Base-by-base conservation (phyloP, 257 asterid species). In the Plantago ovata region DNA sequence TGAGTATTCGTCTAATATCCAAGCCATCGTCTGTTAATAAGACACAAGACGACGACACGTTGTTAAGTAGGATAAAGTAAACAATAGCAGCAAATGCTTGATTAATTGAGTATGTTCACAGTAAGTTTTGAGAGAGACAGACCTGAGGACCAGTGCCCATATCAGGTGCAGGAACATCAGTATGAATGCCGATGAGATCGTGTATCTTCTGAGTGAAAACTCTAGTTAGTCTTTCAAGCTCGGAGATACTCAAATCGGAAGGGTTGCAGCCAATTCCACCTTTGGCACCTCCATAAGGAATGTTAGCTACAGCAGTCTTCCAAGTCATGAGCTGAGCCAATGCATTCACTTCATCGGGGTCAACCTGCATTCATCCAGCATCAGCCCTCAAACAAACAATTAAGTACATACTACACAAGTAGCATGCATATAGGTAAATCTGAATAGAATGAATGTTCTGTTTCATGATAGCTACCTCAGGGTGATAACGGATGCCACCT, bases 401-500 rank as follows among this genome's bases (percentile, higher is more conserved):
- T n/a, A n/a, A n/a, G n/a, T n/a, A n/a, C n/a, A n/a, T n/a, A n/a
- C n/a, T n/a, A n/a, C n/a, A n/a, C n/a, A n/a, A n/a, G n/a, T n/a
- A n/a, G n/a, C n/a, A n/a, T n/a, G n/a, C n/a, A n/a, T n/a, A n/a
- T n/a, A n/a, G n/a, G n/a, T n/a, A n/a, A n/a, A n/a, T n/a, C n/a
- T n/a, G n/a, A n/a, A n/a, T n/a, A n/a, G n/a, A n/a, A n/a, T n/a
- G n/a, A n/a, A n/a, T n/a, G n/a, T n/a, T n/a, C n/a, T n/a, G n/a
- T n/a, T n/a, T n/a, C n/a, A n/a, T n/a, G n/a, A n/a, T n/a, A n/a
- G n/a, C n/a, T n/a, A 87, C 97, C 95, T 92, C 96, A 0, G 95
- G 95, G 22, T 92, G 98, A 84, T 87, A 92, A 80, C 98, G 71
- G 61, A 87, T 92, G 67, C 98, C 98, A 33, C 98, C 98, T 80